Conservation (phyloP, 2,329 filamentous ascomycete genomes). For the Lizonia empirigonia region DNA sequence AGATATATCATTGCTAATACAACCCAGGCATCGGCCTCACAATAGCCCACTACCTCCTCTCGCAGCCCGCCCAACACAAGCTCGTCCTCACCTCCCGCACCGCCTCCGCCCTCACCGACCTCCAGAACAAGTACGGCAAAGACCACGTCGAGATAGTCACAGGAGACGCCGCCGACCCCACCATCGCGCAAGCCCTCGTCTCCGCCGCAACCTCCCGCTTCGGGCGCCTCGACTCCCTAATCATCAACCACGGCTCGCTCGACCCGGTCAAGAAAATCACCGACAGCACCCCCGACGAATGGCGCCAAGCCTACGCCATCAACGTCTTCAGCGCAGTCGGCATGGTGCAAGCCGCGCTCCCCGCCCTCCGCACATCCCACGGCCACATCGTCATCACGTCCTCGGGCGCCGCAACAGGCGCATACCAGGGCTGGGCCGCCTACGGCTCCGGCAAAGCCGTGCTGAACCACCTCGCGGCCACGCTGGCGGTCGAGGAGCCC, state of each 20-base stretch:
- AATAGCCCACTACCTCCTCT: conserved; percentile 64
- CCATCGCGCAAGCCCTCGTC: conserved; percentile 65
- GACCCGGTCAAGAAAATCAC: conserved; percentile 74
- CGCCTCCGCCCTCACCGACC: conserved; percentile 58
- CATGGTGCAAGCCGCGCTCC: conserved; percentile 75
- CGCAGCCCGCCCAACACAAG: conserved; percentile 59
- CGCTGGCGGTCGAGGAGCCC: conserved; percentile 77
- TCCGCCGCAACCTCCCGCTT: conserved; percentile 70
- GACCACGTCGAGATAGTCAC: conserved; percentile 61
- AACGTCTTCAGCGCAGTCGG: conserved; percentile 86
- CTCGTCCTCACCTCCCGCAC: conserved; percentile 65
- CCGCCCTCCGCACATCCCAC: conserved; percentile 68
- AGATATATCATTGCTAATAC: conserved; percentile 1
- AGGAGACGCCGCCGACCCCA: conserved; percentile 62
- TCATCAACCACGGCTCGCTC: conserved; percentile 86
- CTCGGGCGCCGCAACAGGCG: conserved; percentile 72
- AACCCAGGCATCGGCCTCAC: conserved; percentile 64
- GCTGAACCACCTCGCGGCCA: conserved; percentile 76
- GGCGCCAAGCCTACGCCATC: conserved; percentile 76
- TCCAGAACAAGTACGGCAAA: conserved; percentile 53
- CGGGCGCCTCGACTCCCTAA: conserved; percentile 75
- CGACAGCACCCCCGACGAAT: conserved; percentile 72
- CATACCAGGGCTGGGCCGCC: conserved; percentile 75
- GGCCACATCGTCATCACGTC: conserved; percentile 80
- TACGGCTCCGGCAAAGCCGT: conserved; percentile 87